Base-by-base conservation (phyloP, 108 stramenopile species). In the Cylindrotheca closterium region DNA sequence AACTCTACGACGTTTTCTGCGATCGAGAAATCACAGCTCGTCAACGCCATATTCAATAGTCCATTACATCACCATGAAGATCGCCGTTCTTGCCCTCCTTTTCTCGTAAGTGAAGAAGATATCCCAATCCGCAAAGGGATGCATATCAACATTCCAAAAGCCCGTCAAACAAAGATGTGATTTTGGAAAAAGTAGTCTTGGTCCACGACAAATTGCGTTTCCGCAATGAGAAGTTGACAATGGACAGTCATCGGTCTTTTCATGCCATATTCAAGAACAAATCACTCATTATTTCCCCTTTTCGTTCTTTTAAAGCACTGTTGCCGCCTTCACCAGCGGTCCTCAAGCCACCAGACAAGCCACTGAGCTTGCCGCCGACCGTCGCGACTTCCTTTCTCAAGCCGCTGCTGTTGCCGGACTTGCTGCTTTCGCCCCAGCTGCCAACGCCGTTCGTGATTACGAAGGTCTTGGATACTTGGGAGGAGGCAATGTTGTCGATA, bases 401-500 rank as follows among this genome's bases (percentile, higher is more conserved):
- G 70, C 85, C 57, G 86, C 86, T 68, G 81, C 82, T 60, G 79
- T 77, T 55, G 88, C 82, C 63, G 79, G 53, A 51, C 32, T 74
- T 4, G 84, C 84, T 28, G 82, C 77, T 47, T 63, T 81, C 61
- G 83, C 92, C 19, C 65, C 77, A 47, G 81, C 86, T 4, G 92
- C 92, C 72, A 85, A 86, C 74, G 93, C 93, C 55, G 56, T 68
- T 24, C 79, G 86, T 75, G 93, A 91, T 60, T 94, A 91, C 75
- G 93, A 89, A 23, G 79, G 79, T 59, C 60, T 95, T 66, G 77
- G 68, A 24, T 80, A 77, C 77, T 82, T 96, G 52, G 94, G 94
- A 48, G 94, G 94, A 63, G 59, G 80, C 25, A 51, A 71, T 47
- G 49, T 82, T 59, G 85, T 97, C 65, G 97, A 98, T 73, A 54